These are phyloP conservation scores for Phytopythium vexans DNA, from an alignment of 352 stramenopile genomes.

Conservation along the genomic window DNA sequence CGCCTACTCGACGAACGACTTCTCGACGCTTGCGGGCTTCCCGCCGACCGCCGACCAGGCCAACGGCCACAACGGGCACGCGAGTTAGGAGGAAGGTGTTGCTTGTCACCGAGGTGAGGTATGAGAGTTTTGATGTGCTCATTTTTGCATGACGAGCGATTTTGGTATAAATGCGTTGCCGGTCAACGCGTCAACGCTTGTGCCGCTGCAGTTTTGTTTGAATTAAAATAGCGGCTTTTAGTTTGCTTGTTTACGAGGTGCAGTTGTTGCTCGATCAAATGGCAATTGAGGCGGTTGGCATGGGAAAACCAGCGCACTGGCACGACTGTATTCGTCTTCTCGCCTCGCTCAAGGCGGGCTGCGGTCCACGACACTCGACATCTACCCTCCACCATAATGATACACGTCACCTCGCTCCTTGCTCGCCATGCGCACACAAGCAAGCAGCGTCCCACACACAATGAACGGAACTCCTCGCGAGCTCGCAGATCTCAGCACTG, in stretches of 20 bases:
- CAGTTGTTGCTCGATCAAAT: no score
- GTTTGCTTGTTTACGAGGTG: no score
- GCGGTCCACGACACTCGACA: background rate
- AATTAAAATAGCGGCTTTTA: no score
- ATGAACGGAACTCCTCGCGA: no score
- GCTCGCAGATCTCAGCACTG: constrained; percentile 2
- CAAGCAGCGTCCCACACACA: background rate
- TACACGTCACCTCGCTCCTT: background rate
- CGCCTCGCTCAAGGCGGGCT: background rate
- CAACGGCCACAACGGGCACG: constrained; percentile 4
- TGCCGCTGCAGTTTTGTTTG: no score
- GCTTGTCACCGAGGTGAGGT: no score
- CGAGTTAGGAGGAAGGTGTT: constrained; percentile 1
- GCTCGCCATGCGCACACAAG: background rate
- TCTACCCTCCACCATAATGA: background rate
- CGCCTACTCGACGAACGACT: constrained; percentile 63
- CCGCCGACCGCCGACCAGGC: constrained; percentile 15
- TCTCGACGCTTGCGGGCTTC: constrained; percentile 26
- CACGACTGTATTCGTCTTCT: background rate
- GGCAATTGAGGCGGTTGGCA: no score
- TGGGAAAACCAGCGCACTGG: no score
- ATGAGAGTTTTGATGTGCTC: no score
- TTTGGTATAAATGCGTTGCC: no score
- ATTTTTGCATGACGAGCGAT: no score
- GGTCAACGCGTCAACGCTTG: no score